Percentiles rank a stretch among this genome's conserved stretches.
Evolutionary conservation across 2,329 filamentous ascomycete genomes (phyloP).

Genomic region (Pseudogymnoascus sp.): DNA sequence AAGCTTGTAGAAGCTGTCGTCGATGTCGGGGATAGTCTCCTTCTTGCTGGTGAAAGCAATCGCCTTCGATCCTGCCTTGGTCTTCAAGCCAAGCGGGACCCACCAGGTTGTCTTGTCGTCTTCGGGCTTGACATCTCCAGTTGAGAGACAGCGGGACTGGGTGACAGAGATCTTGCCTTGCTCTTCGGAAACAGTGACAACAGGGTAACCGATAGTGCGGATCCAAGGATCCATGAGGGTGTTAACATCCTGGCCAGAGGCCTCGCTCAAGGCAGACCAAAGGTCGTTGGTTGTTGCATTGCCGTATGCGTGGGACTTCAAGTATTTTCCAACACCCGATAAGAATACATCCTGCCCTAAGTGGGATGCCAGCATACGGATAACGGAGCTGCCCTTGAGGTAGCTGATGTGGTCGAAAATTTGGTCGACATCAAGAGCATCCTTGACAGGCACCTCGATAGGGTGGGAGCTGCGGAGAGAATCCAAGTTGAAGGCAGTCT

Average conservation of each 20-base stretch:
- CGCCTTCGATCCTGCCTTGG: conserved; percentile 56
- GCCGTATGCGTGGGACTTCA: conserved; percentile 79
- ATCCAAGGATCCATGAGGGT: conserved; percentile 93
- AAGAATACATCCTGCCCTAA: conserved; percentile 84
- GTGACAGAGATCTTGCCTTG: conserved; percentile 72
- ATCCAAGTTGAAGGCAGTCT: conserved; percentile 84
- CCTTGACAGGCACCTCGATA: conserved; percentile 89
- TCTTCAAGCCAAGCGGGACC: conserved; percentile 81
- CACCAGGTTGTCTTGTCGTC: conserved; percentile 94
- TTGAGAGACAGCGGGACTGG: conserved; percentile 84
- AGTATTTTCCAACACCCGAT: conserved; percentile 79
- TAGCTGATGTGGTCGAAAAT: conserved; percentile 98
- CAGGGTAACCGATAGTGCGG: conserved; percentile 86
- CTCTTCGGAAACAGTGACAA: conserved; percentile 78
- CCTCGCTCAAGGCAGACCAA: conserved; percentile 80
- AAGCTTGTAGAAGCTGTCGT: conserved; percentile 83
- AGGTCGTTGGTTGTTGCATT: conserved; percentile 88
- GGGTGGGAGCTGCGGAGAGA: conserved; percentile 86
- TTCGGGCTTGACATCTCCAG: conserved; percentile 81
- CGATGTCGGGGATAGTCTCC: conserved; percentile 65
- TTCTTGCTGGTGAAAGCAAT: conserved; percentile 68
- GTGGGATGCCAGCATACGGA: conserved; percentile 91
- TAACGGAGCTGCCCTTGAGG: conserved; percentile 89
- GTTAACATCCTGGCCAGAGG: conserved; percentile 78
- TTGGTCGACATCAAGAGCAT: conserved; percentile 93